phyloP scores from a whole-genome alignment of 192 early-diverging fungal species.

The Glomus cerebriforme region DNA sequence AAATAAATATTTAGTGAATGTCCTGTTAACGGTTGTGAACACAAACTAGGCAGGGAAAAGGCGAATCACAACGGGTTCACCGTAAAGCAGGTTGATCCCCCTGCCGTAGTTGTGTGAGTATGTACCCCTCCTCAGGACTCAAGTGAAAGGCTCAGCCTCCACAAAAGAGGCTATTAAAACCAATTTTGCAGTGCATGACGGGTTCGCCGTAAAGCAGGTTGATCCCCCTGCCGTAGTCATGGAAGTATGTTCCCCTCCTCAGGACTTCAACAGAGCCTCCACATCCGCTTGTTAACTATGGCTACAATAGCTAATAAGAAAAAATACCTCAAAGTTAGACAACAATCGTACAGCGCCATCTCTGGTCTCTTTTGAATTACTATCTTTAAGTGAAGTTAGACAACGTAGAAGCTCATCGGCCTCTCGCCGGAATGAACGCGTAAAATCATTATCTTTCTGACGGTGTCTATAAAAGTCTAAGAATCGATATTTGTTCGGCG shows the following conservation, averaged over 20 bases:
- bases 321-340: background rate
- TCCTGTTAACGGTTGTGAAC: no score
- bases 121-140: no score
- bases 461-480: conserved; percentile 25
- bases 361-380: background rate
- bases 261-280: conserved; percentile 3
- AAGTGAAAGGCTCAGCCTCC: no score
- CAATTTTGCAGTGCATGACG: conserved; percentile 2
- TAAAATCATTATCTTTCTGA: conserved; percentile 19
- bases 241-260: conserved; percentile 7
- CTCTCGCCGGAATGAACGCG: conserved; percentile 14
- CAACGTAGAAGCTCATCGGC: background rate
- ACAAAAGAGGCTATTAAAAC: no score
- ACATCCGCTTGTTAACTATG: background rate
- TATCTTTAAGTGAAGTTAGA: background rate
- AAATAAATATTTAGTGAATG: no score
- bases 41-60: no score
- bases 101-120: no score
- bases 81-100: no score
- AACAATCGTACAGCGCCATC: background rate
- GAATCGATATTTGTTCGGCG: conserved; percentile 13
- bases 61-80: no score
- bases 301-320: background rate
- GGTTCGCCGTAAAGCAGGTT: conserved; percentile 15
- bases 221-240: conserved; percentile 14